phyloP scores from a whole-genome alignment of 176 grass and related monocot genomes.

The Chrysopogon serrulatus region DNA sequence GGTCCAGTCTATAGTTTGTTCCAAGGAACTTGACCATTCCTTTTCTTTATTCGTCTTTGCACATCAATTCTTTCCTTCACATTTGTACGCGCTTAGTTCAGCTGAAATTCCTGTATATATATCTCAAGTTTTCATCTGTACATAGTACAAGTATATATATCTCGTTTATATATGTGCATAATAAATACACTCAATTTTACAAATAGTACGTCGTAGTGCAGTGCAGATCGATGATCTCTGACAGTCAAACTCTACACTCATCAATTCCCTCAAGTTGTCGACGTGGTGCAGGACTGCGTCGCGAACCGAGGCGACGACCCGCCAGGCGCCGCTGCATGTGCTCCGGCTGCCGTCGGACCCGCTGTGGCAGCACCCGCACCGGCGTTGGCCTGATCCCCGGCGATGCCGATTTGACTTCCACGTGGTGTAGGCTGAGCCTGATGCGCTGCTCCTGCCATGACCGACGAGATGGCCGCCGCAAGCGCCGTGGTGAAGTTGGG shows the following conservation, averaged over 20 bases:
- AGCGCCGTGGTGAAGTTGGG: constrained; percentile 78
- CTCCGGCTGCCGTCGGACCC: neutral
- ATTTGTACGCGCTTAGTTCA: too few species aligned
- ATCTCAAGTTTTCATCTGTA: too few species aligned
- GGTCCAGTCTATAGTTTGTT: too few species aligned
- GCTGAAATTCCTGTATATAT: neutral
- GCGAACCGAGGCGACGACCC: constrained; percentile 3
- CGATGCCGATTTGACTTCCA: neutral
- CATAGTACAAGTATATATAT: neutral
- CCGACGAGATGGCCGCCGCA: constrained; percentile 69
- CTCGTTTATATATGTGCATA: neutral
- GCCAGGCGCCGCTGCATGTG: neutral
- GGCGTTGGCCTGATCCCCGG: constrained; percentile 22
- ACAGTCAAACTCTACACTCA: neutral
- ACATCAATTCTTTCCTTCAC: too few species aligned
- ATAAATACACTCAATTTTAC: constrained; percentile 1
- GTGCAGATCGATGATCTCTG: neutral
- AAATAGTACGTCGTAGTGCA: neutral
- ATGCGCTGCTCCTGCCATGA: constrained; percentile 39
- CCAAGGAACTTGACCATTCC: too few species aligned
- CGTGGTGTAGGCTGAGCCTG: constrained; percentile 29
- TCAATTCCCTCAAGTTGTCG: constrained; percentile 16
- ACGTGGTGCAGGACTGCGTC: constrained; percentile 38
- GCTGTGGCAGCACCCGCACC: neutral
- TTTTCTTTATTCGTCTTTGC: neutral